Evolutionary conservation across 140 eudicot species (phyloP), one percentile per base, ranked within the genome.

Genomic region (Anethum foeniculum): DNA sequence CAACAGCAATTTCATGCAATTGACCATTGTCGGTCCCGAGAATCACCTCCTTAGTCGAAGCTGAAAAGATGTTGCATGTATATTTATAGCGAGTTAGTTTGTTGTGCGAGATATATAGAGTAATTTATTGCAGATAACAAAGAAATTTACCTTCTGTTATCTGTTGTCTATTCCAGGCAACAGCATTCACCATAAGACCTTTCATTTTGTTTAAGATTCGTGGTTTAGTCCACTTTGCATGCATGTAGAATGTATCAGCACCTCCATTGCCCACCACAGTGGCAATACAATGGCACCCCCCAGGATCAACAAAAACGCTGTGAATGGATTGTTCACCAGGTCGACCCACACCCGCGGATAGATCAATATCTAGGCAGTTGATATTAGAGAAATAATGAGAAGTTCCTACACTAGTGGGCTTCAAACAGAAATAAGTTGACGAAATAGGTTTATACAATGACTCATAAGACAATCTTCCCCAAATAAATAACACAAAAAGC

Each of bases 131-230:
- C 18, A 7, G 65, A 14, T 21, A 30, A 79, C n/a, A n/a, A 76
- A 60, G 23, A 16, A 82, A 16, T 27, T 27, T 65, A 90, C 98
- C 98, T 90, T 94, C 97, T 82, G 96, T 94, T 71, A 94, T 94
- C 39, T 83, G 94, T 85, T 92, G 98, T 77, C 90, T 88, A 77
- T 94, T 94, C 98, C 98, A 94, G 27, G 98, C 97, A 88, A 94
- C 92, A 43, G 97, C 84, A 82, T 94, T 94, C 75, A 94, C 96
- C 43, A 92, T 85, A 82, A 92, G 91, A 80, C 97, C 97, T 83
- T 89, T 94, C 79, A 94, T 82, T 85, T 85, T 92, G 83, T 84
- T 75, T 85, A 94, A 82, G 32, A 94, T 82, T 56, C 96, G 93
- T 19, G 98, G 96, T 80, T 90, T 94, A 58, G 89, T 81, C 98